Percentiles rank a stretch among this genome's conserved stretches.
phyloP scores from a whole-genome alignment of 1,284 basidiomycete species.

The Malassezia obtusa region DNA sequence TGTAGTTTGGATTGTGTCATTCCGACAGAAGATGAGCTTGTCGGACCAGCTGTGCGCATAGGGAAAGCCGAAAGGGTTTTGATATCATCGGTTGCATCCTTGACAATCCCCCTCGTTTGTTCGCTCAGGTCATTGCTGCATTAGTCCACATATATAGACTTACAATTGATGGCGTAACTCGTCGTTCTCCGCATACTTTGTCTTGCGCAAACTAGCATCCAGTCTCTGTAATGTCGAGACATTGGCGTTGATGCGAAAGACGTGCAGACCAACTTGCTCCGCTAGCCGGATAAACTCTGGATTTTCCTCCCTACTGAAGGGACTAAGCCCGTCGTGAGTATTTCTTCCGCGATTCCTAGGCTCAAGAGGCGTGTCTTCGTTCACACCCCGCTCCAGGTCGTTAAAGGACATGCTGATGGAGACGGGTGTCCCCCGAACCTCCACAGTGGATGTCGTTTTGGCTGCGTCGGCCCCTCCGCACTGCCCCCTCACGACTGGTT shows the following conservation, averaged over 20 bases:
- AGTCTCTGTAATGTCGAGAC: constrained; percentile 86
- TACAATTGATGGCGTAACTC: constrained; percentile 10
- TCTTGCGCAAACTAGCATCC: constrained; percentile 69
- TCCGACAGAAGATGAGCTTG: constrained; percentile 19
- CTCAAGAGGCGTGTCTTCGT: constrained; percentile 25
- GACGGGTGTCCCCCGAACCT: not conserved
- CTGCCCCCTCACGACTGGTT: not conserved
- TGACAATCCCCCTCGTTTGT: constrained; percentile 83
- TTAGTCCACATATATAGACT: not conserved
- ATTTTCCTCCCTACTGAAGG: constrained; percentile 7
- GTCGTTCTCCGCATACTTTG: constrained; percentile 37
- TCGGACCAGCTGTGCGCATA: constrained; percentile 7
- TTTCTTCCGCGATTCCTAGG: constrained; percentile 18
- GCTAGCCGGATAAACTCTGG: constrained; percentile 63
- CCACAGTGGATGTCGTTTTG: not conserved
- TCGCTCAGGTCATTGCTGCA: constrained; percentile 66
- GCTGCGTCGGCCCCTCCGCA: not conserved
- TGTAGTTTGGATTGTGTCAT: constrained; percentile 71
- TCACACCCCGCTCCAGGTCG: constrained; percentile 49
- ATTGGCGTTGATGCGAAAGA: constrained; percentile 98
- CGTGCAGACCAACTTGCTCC: constrained; percentile 77
- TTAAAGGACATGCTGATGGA: constrained; percentile 51
- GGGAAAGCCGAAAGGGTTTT: constrained; percentile 55
- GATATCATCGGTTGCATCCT: constrained; percentile 80
- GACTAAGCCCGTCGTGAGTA: not conserved